These are phyloP conservation scores for Arabis alpina DNA, from an alignment of 345 rosid genomes.

Conservation along the genomic window DNA sequence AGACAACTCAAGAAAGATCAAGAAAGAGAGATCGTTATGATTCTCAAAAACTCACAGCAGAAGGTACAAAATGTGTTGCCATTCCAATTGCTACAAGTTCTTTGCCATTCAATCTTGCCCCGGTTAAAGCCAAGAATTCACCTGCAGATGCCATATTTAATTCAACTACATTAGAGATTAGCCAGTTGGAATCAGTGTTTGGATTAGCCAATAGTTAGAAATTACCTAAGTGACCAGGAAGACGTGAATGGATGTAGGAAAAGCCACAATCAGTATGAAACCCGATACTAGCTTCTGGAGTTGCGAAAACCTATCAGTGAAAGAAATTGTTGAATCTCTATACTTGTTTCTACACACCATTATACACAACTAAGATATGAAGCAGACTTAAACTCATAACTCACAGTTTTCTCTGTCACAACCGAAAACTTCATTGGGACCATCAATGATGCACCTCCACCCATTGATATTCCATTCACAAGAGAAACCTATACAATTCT, in stretches of 20 bases:
- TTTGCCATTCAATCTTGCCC: slow-evolving; percentile 81
- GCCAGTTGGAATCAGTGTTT: slow-evolving; percentile 1
- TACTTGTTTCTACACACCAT: slow-evolving; percentile 9
- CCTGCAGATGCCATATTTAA: slow-evolving; percentile 50
- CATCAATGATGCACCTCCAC: slow-evolving; percentile 95
- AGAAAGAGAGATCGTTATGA: background rate
- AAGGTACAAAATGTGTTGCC: slow-evolving; percentile 91
- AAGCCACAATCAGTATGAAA: slow-evolving; percentile 94
- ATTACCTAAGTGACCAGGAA: slow-evolving; percentile 87
- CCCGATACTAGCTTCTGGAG: slow-evolving; percentile 95
- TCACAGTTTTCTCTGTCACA: slow-evolving; percentile 90
- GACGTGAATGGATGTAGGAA: slow-evolving; percentile 83
- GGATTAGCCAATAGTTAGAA: slow-evolving; percentile 14
- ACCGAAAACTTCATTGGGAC: slow-evolving; percentile 93
- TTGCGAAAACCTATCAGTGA: slow-evolving; percentile 68
- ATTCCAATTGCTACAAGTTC: slow-evolving; percentile 78
- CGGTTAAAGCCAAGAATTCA: slow-evolving; percentile 88
- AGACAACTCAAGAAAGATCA: slow-evolving; percentile 11
- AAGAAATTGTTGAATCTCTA: slow-evolving; percentile 6
- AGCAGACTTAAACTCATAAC: slow-evolving; percentile 31
- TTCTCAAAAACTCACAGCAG: slow-evolving; percentile 55
- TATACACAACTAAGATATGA: background rate
- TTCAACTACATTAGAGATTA: slow-evolving; percentile 22
- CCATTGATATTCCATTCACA: slow-evolving; percentile 91
- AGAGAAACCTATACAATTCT: slow-evolving; percentile 67